Base-by-base conservation (phyloP, 345 rosid genomes). In the Schrenkiella parvula region DNA sequence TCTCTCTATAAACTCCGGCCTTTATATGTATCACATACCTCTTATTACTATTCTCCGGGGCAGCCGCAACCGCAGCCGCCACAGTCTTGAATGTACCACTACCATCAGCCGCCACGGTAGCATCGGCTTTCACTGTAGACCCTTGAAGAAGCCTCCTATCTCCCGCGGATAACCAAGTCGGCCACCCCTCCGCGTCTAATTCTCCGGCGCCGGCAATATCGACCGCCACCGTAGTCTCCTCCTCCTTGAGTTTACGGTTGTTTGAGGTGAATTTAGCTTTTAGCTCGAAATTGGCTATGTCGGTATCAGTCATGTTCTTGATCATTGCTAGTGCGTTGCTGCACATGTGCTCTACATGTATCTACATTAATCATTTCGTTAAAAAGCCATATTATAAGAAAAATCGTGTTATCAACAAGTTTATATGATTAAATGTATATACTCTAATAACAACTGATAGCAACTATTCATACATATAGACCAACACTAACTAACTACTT, bases 41-140 rank as follows among this genome's bases (percentile, higher is more conserved):
- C 17, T 14, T 81, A 1, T 72, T 80, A 60, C 96, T 90, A 31
- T 82, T 68, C 53, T 74, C 80, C 4, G 98, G 98, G 7, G 91
- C 93, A 0, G 89, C 89, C 5, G 83, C 85, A 32, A 93, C 97
- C 0, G 97, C 98, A 0, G 59, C 95, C 0, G 80, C 48, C 41
- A 93, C 85, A 0, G 97, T 93, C 73, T 7, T 73, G 54, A 73
- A 83, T 52, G 81, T 15, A 18, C 97, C 98, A 4, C 89, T 90
- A 29, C 98, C 98, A 42, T 90, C 98, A 2, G 89, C 89, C 0
- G 98, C 97, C 55, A 90, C 97, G 26, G 80, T 85, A 26, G 83
- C 89, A 44, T 90, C 68, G 0, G 93, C 89, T 19, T 74, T 84
- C 75, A 85, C 82, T 0, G 80, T 41, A 0, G 89, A 43, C 7